Conservation (phyloP, 768 basidiomycete genomes). For the Kwoniella europaea region DNA sequence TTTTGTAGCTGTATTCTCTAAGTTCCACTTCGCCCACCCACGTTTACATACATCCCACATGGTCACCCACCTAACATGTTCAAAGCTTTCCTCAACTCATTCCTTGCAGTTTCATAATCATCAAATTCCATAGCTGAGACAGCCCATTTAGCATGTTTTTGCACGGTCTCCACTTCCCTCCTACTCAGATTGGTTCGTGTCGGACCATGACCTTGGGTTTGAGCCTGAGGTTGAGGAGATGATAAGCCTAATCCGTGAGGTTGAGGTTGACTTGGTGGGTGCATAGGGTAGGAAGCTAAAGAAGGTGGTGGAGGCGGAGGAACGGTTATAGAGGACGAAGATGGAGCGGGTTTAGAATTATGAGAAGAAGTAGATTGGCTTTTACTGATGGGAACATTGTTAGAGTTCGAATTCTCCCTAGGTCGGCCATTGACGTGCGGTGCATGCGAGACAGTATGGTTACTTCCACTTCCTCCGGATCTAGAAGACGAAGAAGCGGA, state of each 20-base stretch:
- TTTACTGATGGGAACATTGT: conserved; percentile 7
- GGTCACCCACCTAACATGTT: conserved; percentile 53
- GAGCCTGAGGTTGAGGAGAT: conserved; percentile 27
- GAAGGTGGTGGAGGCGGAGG: conserved; percentile 48
- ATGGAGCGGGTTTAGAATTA: conserved; percentile 30
- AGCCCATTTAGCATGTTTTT: conserved; percentile 91
- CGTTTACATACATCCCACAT: background rate
- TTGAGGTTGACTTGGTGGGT: conserved; percentile 29
- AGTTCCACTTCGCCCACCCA: too few species aligned
- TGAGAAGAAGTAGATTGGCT: background rate
- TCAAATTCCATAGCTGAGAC: conserved; percentile 96
- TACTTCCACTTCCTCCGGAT: conserved; percentile 7
- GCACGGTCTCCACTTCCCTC: conserved; percentile 70
- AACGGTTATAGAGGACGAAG: conserved; percentile 22
- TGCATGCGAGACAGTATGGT: background rate
- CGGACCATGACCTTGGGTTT: conserved; percentile 4
- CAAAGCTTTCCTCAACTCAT: conserved; percentile 79
- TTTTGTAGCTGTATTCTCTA: too few species aligned
- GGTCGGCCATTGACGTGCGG: conserved; percentile 4
- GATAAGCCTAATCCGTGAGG: conserved; percentile 39
- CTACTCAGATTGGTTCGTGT: conserved; percentile 36
- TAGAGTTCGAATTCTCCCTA: background rate
- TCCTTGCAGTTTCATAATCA: conserved; percentile 81
- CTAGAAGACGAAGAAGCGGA: conserved; percentile 17
- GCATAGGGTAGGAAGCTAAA: conserved; percentile 40